A percentile compares a stretch with the other conserved stretches of the same genome.
phyloP scores from a whole-genome alignment of 768 basidiomycete species.

The Xerocomellus amylosporus region DNA sequence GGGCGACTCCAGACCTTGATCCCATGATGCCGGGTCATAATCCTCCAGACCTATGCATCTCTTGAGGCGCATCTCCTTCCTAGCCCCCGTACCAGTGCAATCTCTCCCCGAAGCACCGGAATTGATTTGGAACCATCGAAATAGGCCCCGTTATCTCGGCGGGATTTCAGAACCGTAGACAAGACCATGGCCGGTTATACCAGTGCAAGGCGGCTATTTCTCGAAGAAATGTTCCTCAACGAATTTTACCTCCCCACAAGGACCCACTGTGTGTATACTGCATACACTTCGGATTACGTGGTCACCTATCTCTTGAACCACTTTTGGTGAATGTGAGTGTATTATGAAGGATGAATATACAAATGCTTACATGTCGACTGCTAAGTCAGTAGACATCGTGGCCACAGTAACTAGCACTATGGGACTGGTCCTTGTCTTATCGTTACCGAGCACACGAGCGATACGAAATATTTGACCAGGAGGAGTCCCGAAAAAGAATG shows the following conservation, averaged over 20 bases:
- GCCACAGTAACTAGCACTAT: not conserved
- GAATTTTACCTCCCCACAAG: not conserved
- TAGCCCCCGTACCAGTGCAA: not conserved
- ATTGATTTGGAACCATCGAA: not conserved
- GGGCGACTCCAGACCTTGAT: not conserved
- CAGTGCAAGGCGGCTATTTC: not conserved
- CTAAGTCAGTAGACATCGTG: too few species aligned
- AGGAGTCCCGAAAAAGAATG: not conserved
- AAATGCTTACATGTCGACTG: too few species aligned
- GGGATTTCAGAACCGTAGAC: not conserved
- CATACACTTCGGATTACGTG: too few species aligned
- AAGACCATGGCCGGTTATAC: not conserved
- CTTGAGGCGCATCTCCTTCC: not conserved
- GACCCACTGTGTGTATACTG: not conserved
- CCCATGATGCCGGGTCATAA: too few species aligned
- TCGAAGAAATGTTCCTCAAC: not conserved
- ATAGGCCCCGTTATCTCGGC: not conserved
- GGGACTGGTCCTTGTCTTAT: not conserved
- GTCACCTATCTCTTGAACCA: too few species aligned
- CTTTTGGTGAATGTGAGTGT: too few species aligned
- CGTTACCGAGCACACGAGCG: not conserved
- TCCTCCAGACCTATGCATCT: too few species aligned
- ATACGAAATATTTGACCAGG: not conserved
- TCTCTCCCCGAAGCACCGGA: not conserved
- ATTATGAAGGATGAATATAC: too few species aligned